Base-by-base conservation (phyloP, 345 rosid species). In the Populus pruinosa region DNA sequence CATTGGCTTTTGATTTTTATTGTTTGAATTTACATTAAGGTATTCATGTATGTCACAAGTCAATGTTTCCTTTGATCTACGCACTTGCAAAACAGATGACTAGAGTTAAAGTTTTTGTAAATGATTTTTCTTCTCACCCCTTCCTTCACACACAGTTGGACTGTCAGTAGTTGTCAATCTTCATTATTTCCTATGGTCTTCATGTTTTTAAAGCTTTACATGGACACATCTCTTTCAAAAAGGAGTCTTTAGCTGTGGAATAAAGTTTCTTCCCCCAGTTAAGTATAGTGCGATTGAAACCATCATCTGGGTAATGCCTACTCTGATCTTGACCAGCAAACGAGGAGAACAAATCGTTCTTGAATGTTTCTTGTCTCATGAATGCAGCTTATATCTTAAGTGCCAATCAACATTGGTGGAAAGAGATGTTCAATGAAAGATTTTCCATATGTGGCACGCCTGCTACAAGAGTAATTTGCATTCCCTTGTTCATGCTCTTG, bases 381-480 rank as follows among this genome's bases (percentile, higher is more conserved):
- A 94, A 88, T 95, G 98, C 97, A 92, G 97, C 94, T 89, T 89
- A 84, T 92, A 84, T 87, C 90, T 91, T 96, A 87, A 88, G 79
- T 90, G 90, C 88, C 95, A 85, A 88, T 82, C 85, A 88, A 88
- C 90, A 88, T 91, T 90, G 91, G 89, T 92, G 93, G 97, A 92
- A 92, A 90, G 94, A 87, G 94, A 87, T 88, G 87, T 92, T 85
- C 93, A 89, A 84, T 89, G 94, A 90, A 89, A 91, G 96, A 88
- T 92, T 86, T 92, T 92, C 96, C 90, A 84, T 94, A 85, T 87
- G 90, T 93, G 89, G 89, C 93, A 87, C 81, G 85, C 92, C 95
- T 96, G 93, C 93, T 90, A 87, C 93, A 84, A 93, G 97, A 92
- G 92, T 92, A 89, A 82, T 93, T 96, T 96, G 92, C 96, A 89